These are phyloP conservation scores for Zygosaccharomyces sapae DNA, from an alignment of 1,139 yeast genomes.

Conservation along the genomic window DNA sequence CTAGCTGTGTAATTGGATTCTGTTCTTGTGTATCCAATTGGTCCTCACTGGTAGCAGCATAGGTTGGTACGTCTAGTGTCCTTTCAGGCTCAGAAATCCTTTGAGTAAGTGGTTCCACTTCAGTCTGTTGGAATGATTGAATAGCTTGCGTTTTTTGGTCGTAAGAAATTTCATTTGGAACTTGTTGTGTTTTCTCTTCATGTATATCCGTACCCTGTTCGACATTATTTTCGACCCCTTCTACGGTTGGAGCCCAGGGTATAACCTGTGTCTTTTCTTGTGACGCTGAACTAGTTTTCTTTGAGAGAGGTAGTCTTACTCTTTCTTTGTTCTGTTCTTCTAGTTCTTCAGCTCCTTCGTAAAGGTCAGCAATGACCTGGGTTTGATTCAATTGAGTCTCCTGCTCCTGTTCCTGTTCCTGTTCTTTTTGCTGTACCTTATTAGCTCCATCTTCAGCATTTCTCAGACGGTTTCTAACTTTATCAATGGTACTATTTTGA, in stretches of 20 bases:
- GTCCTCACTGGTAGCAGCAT: not conserved
- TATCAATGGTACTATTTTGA: constrained; percentile 19
- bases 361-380: constrained; percentile 24
- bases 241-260: not conserved
- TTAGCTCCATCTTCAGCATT: constrained; percentile 9
- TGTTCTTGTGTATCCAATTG: not conserved
- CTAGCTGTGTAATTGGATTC: constrained; percentile 1
- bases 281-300: not conserved
- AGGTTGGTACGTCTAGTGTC: not conserved
- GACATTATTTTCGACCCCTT: not conserved
- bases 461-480: constrained; percentile 24
- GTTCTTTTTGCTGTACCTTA: constrained; percentile 1
- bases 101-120: not conserved
- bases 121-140: not conserved
- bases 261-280: not conserved
- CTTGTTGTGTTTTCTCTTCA: not conserved
- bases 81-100: not conserved
- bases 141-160: not conserved
- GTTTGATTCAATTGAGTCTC: constrained; percentile 14
- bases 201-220: not conserved
- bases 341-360: constrained; percentile 28
- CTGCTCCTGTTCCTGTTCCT: not conserved
- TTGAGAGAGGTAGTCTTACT: not conserved
- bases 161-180: not conserved
- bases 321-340: constrained; percentile 14